These are phyloP conservation scores for Colletotrichum noveboracense DNA, from an alignment of 2,329 filamentous ascomycete genomes.

Conservation along the genomic window DNA sequence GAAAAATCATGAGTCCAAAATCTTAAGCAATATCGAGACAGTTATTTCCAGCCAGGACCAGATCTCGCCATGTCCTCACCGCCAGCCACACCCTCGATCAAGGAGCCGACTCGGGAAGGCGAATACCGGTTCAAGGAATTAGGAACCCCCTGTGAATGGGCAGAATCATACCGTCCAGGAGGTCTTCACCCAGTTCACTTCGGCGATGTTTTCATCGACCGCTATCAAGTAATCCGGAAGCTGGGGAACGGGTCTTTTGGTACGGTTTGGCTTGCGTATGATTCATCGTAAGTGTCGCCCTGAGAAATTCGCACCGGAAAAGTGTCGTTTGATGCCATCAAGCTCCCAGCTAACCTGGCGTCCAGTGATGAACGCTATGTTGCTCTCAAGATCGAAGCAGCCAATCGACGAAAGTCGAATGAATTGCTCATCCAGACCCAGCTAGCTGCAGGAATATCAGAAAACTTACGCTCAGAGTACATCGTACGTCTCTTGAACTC, in stretches of 20 bases:
- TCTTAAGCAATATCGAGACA: not conserved
- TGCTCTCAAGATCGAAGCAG: constrained; percentile 32
- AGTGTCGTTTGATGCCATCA: too few relatives aligned
- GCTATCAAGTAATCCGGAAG: constrained; percentile 28
- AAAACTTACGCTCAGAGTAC: not conserved
- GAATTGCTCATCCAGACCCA: constrained; percentile 21
- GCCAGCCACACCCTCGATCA: not conserved
- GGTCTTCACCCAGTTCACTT: constrained; percentile 27
- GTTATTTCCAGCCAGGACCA: not conserved
- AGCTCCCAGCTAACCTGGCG: not conserved
- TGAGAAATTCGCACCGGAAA: accelerated
- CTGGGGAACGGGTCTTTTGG: constrained; percentile 28
- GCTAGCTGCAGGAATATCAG: not conserved
- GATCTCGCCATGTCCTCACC: not conserved
- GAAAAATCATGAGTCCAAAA: accelerated
- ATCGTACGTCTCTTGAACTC: constrained; percentile 27
- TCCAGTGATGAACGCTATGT: constrained; percentile 19
- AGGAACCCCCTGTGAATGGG: constrained; percentile 1
- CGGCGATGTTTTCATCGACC: constrained; percentile 25
- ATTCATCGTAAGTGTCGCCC: constrained; percentile 8
- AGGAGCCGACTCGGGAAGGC: not conserved
- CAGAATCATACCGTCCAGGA: constrained; percentile 24
- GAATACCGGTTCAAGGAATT: not conserved
- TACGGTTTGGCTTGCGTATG: constrained; percentile 29
- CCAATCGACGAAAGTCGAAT: constrained; percentile 16